Percentiles rank a stretch among this genome's conserved stretches.
Evolutionary conservation across 2,329 filamentous ascomycete species (phyloP).

Genomic region (Fulvia fulva): DNA sequence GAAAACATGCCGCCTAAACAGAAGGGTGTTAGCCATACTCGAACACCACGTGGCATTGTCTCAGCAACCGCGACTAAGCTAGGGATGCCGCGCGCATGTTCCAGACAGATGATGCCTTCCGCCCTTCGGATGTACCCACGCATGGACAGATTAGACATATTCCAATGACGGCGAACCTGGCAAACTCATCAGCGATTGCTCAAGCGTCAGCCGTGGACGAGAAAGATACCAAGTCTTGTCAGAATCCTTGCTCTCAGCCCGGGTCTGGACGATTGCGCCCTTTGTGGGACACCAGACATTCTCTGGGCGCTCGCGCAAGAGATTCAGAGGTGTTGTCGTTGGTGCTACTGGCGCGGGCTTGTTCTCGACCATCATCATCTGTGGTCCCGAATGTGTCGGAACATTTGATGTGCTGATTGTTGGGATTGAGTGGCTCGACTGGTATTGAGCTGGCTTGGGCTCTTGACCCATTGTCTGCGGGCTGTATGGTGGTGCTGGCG

Average conservation of each 20-base stretch:
- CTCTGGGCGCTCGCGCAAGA: slow-evolving; percentile 8
- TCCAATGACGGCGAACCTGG: slow-evolving; percentile 4
- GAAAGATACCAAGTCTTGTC: slow-evolving; percentile 10
- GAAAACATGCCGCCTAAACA: too few relatives aligned
- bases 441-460: slow-evolving; percentile 1
- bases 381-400: background rate
- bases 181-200: background rate
- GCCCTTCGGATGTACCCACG: too few relatives aligned
- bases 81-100: too few relatives aligned
- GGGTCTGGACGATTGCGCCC: slow-evolving; percentile 2
- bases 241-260: slow-evolving; percentile 12
- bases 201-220: background rate
- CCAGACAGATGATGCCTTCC: too few relatives aligned
- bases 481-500: slow-evolving; percentile 3
- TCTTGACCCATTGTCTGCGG: background rate
- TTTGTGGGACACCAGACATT: slow-evolving; percentile 7
- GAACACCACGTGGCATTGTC: too few relatives aligned
- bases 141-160: slow-evolving; percentile 11
- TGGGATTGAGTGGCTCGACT: slow-evolving; percentile 2
- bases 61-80: too few relatives aligned
- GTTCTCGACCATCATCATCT: slow-evolving; percentile 11
- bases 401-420: background rate
- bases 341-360: slow-evolving; percentile 7
- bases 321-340: background rate
- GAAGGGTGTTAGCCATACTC: too few relatives aligned